phyloP scores from a whole-genome alignment of 1,284 basidiomycete genomes.

The Golubevia pallescens region DNA sequence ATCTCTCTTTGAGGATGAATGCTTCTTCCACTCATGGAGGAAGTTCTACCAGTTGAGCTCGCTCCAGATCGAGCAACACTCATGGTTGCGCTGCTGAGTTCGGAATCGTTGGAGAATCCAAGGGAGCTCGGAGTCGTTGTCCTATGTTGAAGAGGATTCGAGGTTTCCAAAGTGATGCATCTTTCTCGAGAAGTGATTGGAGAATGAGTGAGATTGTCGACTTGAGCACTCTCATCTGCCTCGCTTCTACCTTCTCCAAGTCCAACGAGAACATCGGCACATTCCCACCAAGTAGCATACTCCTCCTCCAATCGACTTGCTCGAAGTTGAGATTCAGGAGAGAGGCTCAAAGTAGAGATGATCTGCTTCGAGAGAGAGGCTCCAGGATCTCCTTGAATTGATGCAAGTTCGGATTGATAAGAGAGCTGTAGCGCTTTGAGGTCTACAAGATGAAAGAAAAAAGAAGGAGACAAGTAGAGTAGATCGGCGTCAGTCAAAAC shows the following conservation, averaged over 20 bases:
- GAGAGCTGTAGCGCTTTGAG: conserved; percentile 28
- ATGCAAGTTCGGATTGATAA: conserved; percentile 14
- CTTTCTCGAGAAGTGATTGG: conserved; percentile 9
- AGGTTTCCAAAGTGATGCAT: conserved; percentile 14
- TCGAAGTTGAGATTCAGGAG: background rate
- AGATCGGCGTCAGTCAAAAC: background rate
- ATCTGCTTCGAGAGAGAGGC: background rate
- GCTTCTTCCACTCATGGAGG: conserved; percentile 19
- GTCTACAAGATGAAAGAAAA: conserved; percentile 13
- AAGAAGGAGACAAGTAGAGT: too few species aligned
- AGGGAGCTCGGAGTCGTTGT: conserved; percentile 6
- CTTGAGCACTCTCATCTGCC: conserved; percentile 22
- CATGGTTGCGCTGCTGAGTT: conserved; percentile 7
- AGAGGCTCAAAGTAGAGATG: background rate
- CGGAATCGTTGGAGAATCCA: background rate
- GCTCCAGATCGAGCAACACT: conserved; percentile 13
- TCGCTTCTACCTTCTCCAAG: conserved; percentile 33
- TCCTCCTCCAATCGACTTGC: conserved; percentile 1
- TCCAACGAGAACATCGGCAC: conserved; percentile 42
- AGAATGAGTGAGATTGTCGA: conserved; percentile 30
- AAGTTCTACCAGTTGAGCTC: conserved; percentile 3
- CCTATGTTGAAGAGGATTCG: conserved; percentile 9
- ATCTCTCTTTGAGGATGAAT: conserved; percentile 37
- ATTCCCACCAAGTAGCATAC: conserved; percentile 30
- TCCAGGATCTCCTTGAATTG: conserved; percentile 11